Evolutionary conservation across 1,139 yeast genomes (phyloP), one percentile per base, ranked within the genome.

Genomic region (Debaryomycetaceae sp.): DNA sequence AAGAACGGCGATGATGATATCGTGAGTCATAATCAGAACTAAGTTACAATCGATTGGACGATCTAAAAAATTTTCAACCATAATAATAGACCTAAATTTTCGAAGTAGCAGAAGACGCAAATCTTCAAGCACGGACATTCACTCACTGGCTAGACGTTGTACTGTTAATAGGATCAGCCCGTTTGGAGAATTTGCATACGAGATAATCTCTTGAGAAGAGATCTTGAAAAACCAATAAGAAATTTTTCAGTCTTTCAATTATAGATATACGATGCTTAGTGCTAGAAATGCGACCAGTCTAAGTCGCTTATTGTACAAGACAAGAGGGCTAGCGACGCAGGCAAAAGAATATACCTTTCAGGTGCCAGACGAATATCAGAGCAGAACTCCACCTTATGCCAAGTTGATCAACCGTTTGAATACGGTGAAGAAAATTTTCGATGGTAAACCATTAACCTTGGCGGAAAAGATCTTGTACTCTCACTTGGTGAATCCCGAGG

Each of bases 391-490:
- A 6, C 97, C 97, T 14, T 93, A 91, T 62, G 81, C 81, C 38
- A 84, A 85, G 63, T 76, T 93, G 50, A 69, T 87, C 42, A 68
- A 72, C 31, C 87, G 86, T 43, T 75, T 93, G 49, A 64, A 68
- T 5, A 63, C 72, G 37, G 96, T 90, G 45, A 81, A 85, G 51
- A 66, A 68, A 48, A 76, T 88, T 34, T 71, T 90, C 42, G 77
- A 76, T 52, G 69, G 84, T 59, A 78, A 83, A 55, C 97, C 96
- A 4, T 76, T 93, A 57, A 93, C 99, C 0, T 72, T 88, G 46
- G 96, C 98, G 9, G 99, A 93, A 68, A 93, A 93, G 71, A 88
- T 90, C 56, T 75, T 93, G 47, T 93, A 93, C 63, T 86, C 98
- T 2, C 99, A 93, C 68, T 74, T 93, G 58, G 87, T 82, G 40